Evolutionary conservation across 2,329 filamentous ascomycete genomes (phyloP).

Genomic region (Aspergillus pseudoglaucus): DNA sequence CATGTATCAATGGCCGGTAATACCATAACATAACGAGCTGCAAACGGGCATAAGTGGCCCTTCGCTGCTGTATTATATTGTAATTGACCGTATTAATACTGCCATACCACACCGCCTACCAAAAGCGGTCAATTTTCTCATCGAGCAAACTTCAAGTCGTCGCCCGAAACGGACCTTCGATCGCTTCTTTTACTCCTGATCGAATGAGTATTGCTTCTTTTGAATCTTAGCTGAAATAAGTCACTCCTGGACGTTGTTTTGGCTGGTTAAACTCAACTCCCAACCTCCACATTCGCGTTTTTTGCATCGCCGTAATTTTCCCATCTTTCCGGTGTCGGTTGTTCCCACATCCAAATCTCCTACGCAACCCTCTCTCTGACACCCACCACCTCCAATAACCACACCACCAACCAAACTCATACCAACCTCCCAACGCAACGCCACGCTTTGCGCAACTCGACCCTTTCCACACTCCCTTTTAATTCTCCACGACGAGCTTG

Average conservation of each 20-base stretch:
- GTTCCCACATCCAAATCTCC: background rate
- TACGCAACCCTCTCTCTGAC: slow-evolving; percentile 11
- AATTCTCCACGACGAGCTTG: slow-evolving; percentile 15
- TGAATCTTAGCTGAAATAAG: background rate
- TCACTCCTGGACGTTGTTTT: background rate
- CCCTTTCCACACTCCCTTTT: slow-evolving; percentile 3
- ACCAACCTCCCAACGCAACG: background rate
- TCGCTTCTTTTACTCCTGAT: background rate
- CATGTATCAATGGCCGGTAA: background rate
- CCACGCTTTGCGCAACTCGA: background rate
- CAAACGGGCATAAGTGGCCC: background rate
- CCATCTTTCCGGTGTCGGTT: background rate
- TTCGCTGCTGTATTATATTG: background rate
- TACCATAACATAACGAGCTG: background rate
- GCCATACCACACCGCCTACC: background rate
- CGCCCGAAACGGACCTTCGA: slow-evolving; percentile 14
- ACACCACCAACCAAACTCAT: background rate
- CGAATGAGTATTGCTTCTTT: background rate
- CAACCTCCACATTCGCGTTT: background rate
- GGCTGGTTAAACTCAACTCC: background rate
- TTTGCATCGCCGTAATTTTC: background rate
- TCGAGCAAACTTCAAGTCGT: background rate
- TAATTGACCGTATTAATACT: background rate
- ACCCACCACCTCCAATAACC: background rate
- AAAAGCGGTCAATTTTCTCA: background rate